A percentile compares a stretch with the other conserved stretches of the same genome.
These are phyloP conservation scores for Spirogloea muscicola DNA, from an alignment of 139 green algal genomes.

Conservation along the genomic window DNA sequence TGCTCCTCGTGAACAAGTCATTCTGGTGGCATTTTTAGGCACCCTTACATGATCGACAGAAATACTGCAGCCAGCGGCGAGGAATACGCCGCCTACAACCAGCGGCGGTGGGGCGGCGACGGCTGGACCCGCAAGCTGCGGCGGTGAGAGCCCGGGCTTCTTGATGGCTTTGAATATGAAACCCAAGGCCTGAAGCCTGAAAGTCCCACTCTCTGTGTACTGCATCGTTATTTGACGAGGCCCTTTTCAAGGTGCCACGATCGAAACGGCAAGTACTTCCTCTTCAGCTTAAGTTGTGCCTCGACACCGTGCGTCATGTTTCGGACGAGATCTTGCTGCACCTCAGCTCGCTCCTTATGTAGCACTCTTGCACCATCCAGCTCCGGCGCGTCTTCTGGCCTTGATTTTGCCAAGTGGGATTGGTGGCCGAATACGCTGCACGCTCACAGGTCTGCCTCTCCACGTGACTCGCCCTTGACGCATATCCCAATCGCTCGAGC, in stretches of 20 bases:
- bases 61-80: slow-evolving; percentile 19
- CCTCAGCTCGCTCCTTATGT: too few relatives aligned
- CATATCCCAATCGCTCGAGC: too few relatives aligned
- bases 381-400: neutral
- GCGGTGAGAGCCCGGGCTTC: slow-evolving; percentile 3
- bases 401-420: neutral
- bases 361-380: slow-evolving; percentile 2
- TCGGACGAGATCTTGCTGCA: too few relatives aligned
- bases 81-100: slow-evolving; percentile 44
- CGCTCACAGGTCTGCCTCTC: neutral
- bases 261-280: too few relatives aligned
- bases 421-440: slow-evolving; percentile 13
- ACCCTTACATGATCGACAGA: slow-evolving; percentile 45
- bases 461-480: too few relatives aligned
- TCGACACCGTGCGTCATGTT: too few relatives aligned
- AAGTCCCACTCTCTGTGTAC: too few relatives aligned
- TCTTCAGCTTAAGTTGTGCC: too few relatives aligned
- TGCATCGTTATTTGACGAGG: too few relatives aligned
- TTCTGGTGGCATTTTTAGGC: slow-evolving; percentile 6
- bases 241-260: too few relatives aligned
- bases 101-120: slow-evolving; percentile 32
- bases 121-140: slow-evolving; percentile 36
- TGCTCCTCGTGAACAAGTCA: neutral
- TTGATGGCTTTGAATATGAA: too few relatives aligned
- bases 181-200: too few relatives aligned